Base-by-base conservation (phyloP, 2,329 filamentous ascomycete genomes). In the Penicillium janthinellum region DNA sequence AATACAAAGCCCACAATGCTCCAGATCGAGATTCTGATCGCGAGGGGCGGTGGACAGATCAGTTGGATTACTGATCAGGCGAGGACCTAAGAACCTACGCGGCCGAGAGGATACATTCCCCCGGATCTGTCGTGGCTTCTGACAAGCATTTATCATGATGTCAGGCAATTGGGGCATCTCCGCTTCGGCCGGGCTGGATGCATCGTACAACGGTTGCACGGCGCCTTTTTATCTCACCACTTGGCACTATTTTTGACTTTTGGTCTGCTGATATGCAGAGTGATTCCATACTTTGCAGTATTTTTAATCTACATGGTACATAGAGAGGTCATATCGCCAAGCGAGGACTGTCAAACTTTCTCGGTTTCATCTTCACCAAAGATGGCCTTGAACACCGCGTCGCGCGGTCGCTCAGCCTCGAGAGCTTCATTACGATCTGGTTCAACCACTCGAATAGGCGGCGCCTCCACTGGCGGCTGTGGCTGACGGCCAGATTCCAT, bases 351-450 rank as follows among this genome's bases (percentile, higher is more conserved):
- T n/a, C 70, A 70, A 14, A 79, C 77, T 34, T 85, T 79, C 57
- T 91, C 89, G 8, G 31, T 10, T 67, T 91, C 90, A 64, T 90
- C 89, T 70, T 90, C 90, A 73, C 93, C 94, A 83, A 98, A 98
- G 34, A 98, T 92, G n/a, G 92, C 91, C 67, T 86, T 91, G 69
- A 97, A 92, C 0, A 97, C 88, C 45, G 90, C 90, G 51, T 93
- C 91, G 15, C 89, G 88, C 0, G 92, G 90, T 56, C 86, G 84
- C 68, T 87, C 82, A 0, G 84, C 88, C 70, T 96, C 90, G 10
- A 96, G 71, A 4, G 90, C 90, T 58, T 92, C 89, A 68, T 96
- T 96, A 65, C 82, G 85, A 63, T 91, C 90, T 0, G 88, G 84
- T 72, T 96, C 86, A 25, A 95, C 83, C 37, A 54, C 61, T 47